phyloP scores from a whole-genome alignment of 2,329 filamentous ascomycete genomes.

The Neofusicoccum parvum region DNA sequence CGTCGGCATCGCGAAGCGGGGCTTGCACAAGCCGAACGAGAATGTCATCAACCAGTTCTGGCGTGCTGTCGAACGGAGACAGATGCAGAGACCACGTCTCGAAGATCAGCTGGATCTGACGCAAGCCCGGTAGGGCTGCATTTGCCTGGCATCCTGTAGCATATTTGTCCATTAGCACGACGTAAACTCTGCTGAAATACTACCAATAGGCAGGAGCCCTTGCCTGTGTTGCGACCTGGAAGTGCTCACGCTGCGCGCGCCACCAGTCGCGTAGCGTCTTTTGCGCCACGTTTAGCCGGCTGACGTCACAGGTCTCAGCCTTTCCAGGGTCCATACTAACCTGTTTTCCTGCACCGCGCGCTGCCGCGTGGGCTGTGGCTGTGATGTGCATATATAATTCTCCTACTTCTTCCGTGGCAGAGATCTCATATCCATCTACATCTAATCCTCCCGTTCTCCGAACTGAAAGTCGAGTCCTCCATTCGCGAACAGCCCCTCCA shows the following conservation, averaged over 20 bases:
- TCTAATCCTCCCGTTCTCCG: background rate
- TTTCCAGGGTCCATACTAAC: conserved; percentile 1
- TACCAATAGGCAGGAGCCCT: background rate
- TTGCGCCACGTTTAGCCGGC: background rate
- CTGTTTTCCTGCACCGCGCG: background rate
- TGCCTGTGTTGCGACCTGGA: background rate
- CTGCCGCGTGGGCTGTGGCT: background rate
- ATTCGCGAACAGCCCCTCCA: background rate
- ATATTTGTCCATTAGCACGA: background rate
- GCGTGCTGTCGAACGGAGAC: background rate
- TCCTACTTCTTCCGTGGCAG: background rate
- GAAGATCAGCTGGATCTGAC: background rate
- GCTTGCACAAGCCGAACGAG: background rate
- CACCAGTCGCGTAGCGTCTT: background rate
- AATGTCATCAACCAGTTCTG: conserved; percentile 11
- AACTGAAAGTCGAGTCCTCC: background rate
- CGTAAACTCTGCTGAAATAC: background rate
- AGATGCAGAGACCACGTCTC: background rate
- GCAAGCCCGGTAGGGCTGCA: background rate
- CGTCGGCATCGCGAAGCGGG: background rate
- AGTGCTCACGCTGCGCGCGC: background rate
- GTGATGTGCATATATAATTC: background rate
- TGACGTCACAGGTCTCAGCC: conserved; percentile 10
- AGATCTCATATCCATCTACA: background rate
- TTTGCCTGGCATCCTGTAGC: background rate